Evolutionary conservation across 2,329 filamentous ascomycete genomes (phyloP).

Genomic region (Rhynchosporium graminicola): DNA sequence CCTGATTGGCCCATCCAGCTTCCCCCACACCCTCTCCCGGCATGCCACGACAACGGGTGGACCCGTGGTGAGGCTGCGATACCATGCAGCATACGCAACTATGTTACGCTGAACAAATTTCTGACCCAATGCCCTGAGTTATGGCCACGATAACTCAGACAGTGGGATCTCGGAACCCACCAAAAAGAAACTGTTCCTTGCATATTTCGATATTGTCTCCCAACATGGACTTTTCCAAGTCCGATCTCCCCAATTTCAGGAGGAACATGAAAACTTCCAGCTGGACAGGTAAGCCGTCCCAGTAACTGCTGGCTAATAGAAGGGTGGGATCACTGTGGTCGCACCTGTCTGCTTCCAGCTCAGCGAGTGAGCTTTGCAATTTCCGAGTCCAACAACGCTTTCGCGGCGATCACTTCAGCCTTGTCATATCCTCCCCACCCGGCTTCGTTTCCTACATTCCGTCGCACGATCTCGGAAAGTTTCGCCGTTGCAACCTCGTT

Average conservation of each 20-base stretch:
- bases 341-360: slow-evolving; percentile 14
- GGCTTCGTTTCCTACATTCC: slow-evolving; percentile 58
- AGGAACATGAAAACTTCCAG: background rate
- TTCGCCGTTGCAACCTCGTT: slow-evolving; percentile 73
- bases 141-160: slow-evolving; percentile 19
- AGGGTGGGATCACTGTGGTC: background rate
- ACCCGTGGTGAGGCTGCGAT: slow-evolving; percentile 22
- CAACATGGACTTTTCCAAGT: background rate
- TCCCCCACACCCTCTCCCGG: slow-evolving; percentile 18
- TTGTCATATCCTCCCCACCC: slow-evolving; percentile 73
- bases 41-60: slow-evolving; percentile 29
- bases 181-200: slow-evolving; percentile 21
- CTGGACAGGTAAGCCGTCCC: background rate
- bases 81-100: slow-evolving; percentile 15
- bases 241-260: background rate
- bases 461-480: slow-evolving; percentile 73
- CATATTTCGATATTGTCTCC: slow-evolving; percentile 14
- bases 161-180: slow-evolving; percentile 12
- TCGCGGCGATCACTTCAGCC: slow-evolving; percentile 70
- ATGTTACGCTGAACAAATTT: background rate
- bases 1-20: slow-evolving; percentile 23
- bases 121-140: slow-evolving; percentile 8
- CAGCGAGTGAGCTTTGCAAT: slow-evolving; percentile 36
- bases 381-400: slow-evolving; percentile 48
- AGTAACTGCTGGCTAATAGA: background rate